phyloP scores from a whole-genome alignment of 306 rosid genomes.

The Urtica urens region DNA sequence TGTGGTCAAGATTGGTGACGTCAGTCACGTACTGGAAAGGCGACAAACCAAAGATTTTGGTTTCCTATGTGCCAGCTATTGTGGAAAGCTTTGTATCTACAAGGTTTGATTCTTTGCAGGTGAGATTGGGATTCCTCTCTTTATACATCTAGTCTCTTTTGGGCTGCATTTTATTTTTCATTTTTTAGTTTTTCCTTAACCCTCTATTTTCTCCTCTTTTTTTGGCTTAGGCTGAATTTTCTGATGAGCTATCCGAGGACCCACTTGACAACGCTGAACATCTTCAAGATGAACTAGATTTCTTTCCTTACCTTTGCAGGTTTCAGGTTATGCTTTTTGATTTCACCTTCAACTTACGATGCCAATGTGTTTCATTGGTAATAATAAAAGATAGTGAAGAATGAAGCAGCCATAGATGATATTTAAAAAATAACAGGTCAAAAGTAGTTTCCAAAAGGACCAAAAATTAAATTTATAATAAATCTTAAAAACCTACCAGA shows the following conservation, averaged over 20 bases:
- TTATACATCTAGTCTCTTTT: background rate
- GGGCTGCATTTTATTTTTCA: conserved; percentile 5
- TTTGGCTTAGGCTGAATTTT: conserved; percentile 51
- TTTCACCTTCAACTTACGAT: background rate
- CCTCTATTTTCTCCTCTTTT: background rate
- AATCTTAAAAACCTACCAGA: too few species aligned
- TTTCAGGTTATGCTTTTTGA: conserved; percentile 47
- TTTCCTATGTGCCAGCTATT: conserved; percentile 86
- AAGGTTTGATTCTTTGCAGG: conserved; percentile 89
- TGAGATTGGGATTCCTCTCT: conserved; percentile 7
- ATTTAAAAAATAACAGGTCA: too few species aligned
- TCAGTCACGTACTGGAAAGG: conserved; percentile 97
- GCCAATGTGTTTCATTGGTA: background rate
- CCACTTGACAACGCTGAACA: conserved; percentile 91
- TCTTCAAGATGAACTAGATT: conserved; percentile 93
- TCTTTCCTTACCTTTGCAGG: conserved; percentile 86
- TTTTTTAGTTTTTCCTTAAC: conserved; percentile 8
- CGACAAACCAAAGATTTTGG: conserved; percentile 89
- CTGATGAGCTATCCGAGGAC: conserved; percentile 88
- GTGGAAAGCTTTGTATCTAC: conserved; percentile 86
- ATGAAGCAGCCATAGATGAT: too few species aligned
- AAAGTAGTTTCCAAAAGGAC: too few species aligned
- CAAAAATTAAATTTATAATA: too few species aligned
- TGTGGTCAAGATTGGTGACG: conserved; percentile 96
- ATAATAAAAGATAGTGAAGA: background rate